These are phyloP conservation scores for Phoenix dactylifera DNA, from an alignment of 176 grass and related monocot species.

Conservation along the genomic window DNA sequence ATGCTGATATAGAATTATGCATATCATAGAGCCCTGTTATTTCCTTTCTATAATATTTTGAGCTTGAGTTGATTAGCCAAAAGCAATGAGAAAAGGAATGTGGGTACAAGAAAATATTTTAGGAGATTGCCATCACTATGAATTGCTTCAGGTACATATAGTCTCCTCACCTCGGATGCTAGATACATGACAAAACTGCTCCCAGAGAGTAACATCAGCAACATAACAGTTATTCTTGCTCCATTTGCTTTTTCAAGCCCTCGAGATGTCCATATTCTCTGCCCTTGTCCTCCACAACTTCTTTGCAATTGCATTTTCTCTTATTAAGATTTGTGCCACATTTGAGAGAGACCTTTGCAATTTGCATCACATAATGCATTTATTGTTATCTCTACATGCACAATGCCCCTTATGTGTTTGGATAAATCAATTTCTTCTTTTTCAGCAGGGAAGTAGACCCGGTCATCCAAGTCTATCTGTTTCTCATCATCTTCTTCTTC, in stretches of 20 bases:
- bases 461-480: conserved; percentile 67
- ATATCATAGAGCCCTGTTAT: too few species aligned
- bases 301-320: conserved; percentile 37
- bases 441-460: conserved; percentile 49
- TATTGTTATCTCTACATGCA: conserved; percentile 64
- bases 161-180: too few species aligned
- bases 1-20: too few species aligned
- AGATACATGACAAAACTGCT: too few species aligned
- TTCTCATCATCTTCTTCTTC: conserved; percentile 27
- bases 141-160: too few species aligned
- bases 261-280: conserved; percentile 35
- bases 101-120: too few species aligned
- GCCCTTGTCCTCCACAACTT: not conserved
- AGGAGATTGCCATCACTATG: too few species aligned
- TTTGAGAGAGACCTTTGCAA: conserved; percentile 58
- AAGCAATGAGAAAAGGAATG: too few species aligned
- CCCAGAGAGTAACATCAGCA: too few species aligned
- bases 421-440: conserved; percentile 75
- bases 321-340: conserved; percentile 61
- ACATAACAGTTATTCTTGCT: conserved; percentile 5
- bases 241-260: conserved; percentile 36
- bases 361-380: conserved; percentile 46
- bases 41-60: too few species aligned
- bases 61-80: too few species aligned
- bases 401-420: conserved; percentile 56